Base-by-base conservation (phyloP, 371 early-diverging fungal species). In the Dichotomocladium elegans region DNA sequence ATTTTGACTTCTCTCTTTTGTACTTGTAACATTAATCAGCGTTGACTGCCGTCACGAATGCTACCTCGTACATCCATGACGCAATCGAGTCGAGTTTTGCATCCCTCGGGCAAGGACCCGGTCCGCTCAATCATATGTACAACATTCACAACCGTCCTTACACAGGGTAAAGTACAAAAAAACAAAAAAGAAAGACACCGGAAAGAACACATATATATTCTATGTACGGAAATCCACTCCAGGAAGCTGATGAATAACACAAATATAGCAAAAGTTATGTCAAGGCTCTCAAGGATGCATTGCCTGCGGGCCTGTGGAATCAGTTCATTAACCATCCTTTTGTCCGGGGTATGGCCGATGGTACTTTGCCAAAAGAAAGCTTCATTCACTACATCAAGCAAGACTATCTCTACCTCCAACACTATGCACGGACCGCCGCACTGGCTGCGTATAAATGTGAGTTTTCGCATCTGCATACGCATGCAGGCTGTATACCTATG, bases 301-400 rank as follows among this genome's bases (percentile, higher is more conserved):
- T 76, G 7, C 77, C 77, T 1, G 42, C 51, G 2, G 66, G 67
- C 5, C 69, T 87, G 30, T 91, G 90, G 90, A 54, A 71, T n/a
- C 71, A 77, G 15, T 91, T 86, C 56, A 77, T 81, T 12, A 52
- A 81, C 35, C 93, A 93, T 60, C 68, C 76, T 9, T 91, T 93
- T 77, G 93, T 93, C 1, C 77, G 62, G 21, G 79, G 81, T 0
- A 80, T 90, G 43, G 88, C 79, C 2, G 83, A 88, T 55, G 93
- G 91, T 15, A 85, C 90, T 0, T 66, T 93, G 42, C 79, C 83
- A 17, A 56, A 61, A n/a, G 81, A 82, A 47, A 74, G 64, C 15
- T 93, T 93, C 61, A 74, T 79, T 19, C 80, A 85, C 60, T 93
- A 85, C 60, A 80, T 93, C 46, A 80, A 84, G 54, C 93, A 93